These are phyloP conservation scores for Amylostereum chailletii DNA, from an alignment of 1,284 basidiomycete species.

Conservation along the genomic window DNA sequence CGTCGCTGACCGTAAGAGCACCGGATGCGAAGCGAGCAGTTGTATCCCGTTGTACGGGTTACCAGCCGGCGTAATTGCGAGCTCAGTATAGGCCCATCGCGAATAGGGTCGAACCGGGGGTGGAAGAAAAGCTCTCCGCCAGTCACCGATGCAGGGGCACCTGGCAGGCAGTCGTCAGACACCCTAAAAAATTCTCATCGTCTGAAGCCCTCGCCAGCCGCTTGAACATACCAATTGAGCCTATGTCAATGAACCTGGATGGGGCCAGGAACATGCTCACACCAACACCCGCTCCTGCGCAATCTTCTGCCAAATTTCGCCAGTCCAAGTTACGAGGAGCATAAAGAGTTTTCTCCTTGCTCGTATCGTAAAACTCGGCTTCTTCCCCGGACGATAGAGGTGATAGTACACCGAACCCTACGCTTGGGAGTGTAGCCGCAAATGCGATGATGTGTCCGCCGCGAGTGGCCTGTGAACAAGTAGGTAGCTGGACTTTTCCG, in stretches of 20 bases:
- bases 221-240: slow-evolving; percentile 62
- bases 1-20: slow-evolving; percentile 68
- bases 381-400: slow-evolving; percentile 44
- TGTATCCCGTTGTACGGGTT: slow-evolving; percentile 71
- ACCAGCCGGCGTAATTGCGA: slow-evolving; percentile 73
- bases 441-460: slow-evolving; percentile 89
- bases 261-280: slow-evolving; percentile 89
- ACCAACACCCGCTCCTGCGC: slow-evolving; percentile 84
- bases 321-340: slow-evolving; percentile 71
- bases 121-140: slow-evolving; percentile 96
- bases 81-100: slow-evolving; percentile 61
- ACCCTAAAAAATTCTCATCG: background rate
- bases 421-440: slow-evolving; percentile 68
- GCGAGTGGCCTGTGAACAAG: slow-evolving; percentile 47
- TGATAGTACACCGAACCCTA: slow-evolving; percentile 69
- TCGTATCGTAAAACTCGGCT: slow-evolving; percentile 73
- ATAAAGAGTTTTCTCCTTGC: slow-evolving; percentile 83
- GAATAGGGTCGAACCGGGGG: slow-evolving; percentile 73
- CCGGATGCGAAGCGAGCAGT: slow-evolving; percentile 76
- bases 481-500: slow-evolving; percentile 2
- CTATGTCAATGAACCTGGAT: slow-evolving; percentile 79
- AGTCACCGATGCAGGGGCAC: slow-evolving; percentile 62
- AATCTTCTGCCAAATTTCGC: slow-evolving; percentile 80
- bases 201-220: background rate
- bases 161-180: slow-evolving; percentile 23